These are phyloP conservation scores for Fraxinus albicans DNA, from an alignment of 305 asterid genomes.

Conservation along the genomic window DNA sequence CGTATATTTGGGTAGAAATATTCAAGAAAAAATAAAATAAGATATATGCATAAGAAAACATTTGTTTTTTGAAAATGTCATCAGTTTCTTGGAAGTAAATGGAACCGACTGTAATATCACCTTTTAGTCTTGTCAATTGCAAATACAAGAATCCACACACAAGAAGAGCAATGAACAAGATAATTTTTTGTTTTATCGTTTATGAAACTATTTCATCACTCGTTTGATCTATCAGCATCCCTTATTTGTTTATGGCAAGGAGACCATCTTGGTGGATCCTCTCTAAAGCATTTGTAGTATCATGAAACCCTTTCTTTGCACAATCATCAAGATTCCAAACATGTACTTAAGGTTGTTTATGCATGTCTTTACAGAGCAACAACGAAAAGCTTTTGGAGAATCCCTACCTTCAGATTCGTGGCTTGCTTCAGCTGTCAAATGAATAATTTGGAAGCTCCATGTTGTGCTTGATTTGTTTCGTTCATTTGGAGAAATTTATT, in stretches of 20 bases:
- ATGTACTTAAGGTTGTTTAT: conserved; percentile 24
- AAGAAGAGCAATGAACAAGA: not conserved
- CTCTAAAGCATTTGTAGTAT: conserved; percentile 6
- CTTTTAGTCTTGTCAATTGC: not conserved
- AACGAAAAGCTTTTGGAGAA: conserved; percentile 96
- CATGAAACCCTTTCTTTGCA: conserved; percentile 15
- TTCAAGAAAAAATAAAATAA: not conserved
- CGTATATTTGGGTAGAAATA: not conserved
- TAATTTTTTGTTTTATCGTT: not conserved
- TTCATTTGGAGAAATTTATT: conserved; percentile 24
- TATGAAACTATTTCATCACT: not conserved
- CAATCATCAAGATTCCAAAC: conserved; percentile 17
- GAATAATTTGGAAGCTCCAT: conserved; percentile 36
- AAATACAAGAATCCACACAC: not conserved
- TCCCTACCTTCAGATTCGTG: conserved; percentile 99
- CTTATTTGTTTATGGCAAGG: not conserved
- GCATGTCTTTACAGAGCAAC: conserved; percentile 76
- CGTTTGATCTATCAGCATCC: not conserved
- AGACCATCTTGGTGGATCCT: conserved; percentile 16
- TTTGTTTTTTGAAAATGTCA: not conserved
- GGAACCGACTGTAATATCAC: not conserved
- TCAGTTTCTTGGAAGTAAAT: not conserved
- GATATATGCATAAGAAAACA: not conserved
- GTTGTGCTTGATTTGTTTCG: conserved; percentile 28
- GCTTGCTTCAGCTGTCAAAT: conserved; percentile 80